Percentiles rank a stretch among this genome's conserved stretches.
Evolutionary conservation across 371 early-diverging fungal species (phyloP).

Genomic region (Blakeslea trispora): DNA sequence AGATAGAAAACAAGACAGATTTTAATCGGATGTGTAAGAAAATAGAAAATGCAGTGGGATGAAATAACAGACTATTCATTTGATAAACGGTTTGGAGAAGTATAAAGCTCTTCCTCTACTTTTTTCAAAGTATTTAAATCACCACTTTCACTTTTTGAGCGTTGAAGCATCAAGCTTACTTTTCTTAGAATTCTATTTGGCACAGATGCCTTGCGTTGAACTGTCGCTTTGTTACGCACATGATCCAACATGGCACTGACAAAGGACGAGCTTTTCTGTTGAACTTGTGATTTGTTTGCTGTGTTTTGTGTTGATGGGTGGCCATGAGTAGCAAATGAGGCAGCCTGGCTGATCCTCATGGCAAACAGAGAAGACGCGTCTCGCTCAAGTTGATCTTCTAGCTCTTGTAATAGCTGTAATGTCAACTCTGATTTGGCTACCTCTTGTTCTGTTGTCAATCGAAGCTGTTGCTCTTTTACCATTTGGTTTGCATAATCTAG

Average conservation of each 20-base stretch:
- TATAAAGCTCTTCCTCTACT: neutral
- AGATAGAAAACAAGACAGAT: no score
- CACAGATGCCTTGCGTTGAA: slow-evolving; percentile 2
- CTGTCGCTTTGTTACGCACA: neutral
- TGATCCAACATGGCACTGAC: slow-evolving; percentile 14
- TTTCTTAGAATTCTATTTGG: slow-evolving; percentile 13
- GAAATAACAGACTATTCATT: neutral
- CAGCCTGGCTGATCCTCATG: neutral
- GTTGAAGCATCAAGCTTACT: slow-evolving; percentile 15
- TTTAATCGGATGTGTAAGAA: no score
- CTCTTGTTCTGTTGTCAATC: neutral
- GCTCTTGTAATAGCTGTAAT: slow-evolving; percentile 15
- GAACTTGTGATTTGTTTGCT: neutral
- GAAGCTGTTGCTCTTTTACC: slow-evolving; percentile 11
- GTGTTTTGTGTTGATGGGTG: no score
- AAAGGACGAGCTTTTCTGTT: slow-evolving; percentile 5
- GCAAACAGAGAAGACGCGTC: slow-evolving; percentile 5
- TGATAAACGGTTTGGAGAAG: neutral
- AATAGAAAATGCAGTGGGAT: no score
- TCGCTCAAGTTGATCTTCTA: slow-evolving; percentile 13
- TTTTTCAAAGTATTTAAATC: neutral
- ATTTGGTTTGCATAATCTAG: neutral
- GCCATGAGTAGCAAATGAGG: neutral
- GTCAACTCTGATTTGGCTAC: slow-evolving; percentile 7
- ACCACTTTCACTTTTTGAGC: slow-evolving; percentile 18